Base-by-base conservation (phyloP, 306 rosid genomes). In the Glycine latifolia region DNA sequence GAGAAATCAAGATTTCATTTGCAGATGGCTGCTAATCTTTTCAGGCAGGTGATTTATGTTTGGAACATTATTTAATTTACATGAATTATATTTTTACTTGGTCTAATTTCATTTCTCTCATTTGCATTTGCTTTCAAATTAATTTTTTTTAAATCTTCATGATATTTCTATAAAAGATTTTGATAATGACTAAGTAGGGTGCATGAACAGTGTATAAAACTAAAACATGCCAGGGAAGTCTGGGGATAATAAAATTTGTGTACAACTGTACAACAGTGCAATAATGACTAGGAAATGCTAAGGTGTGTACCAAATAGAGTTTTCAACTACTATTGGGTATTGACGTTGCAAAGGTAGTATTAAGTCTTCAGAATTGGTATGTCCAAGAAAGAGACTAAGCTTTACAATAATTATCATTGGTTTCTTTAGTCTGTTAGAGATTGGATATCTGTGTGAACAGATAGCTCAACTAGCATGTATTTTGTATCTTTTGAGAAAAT, bases 1-100 rank as follows among this genome's bases (percentile, higher is more conserved):
- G 86, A 91, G 49, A 89, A 90, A 47, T 90, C 98, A 53, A 84
- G 79, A 79, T 87, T 90, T 76, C 97, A 91, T 90, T 56, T 89
- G 85, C 92, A 79, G 81, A 87, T 89, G 91, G 90, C 91, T 82
- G 94, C 98, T 62, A 85, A 84, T 79, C 94, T 91, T 82, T 88
- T 94, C 83, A 89, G 88, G 98, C 90, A 83, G 47, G 94, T 84
- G 82, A 77, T 74, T 56, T 10, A 14, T 70, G 50, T 43, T 47
- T 56, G 80, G 16, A 75, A 76, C 59, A 43, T 75, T 77, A 33
- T 73, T 53, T 58, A 48, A 12, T 56, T 61, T 41, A 5, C 11
- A 59, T 78, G 47, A 49, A 20, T 35, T 20, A 26, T 65, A 31
- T 70, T 10, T 66, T 20, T 10, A 33, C 12, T 35, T 41, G 74